Evolutionary conservation across 192 early-diverging fungal genomes (phyloP), one percentile per base, ranked within the genome.

Genomic region (Geranomyces michiganensis): DNA sequence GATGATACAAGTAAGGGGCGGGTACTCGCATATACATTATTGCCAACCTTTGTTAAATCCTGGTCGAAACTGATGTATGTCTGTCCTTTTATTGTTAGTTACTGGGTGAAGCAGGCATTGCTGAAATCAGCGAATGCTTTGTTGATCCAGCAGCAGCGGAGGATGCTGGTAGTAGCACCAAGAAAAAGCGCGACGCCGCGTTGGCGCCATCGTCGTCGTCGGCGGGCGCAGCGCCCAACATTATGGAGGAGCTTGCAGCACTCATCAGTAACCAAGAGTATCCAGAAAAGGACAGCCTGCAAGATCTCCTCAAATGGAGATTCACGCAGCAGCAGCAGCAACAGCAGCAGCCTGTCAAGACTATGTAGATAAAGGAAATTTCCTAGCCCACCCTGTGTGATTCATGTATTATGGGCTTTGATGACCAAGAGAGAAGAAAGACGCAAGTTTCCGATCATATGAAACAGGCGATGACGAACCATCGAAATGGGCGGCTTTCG

Each of bases 221-320:
- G 24, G 3, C 51, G 3, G 31, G 29, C 6, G 30, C 49, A 14
- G 62, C 63, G 6, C 62, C 71, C 0, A 60, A 74, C n/a, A 65
- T 87, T 4, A 87, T 87, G 80, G 67, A 76, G 47, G 81, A 82
- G 70, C 48, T 85, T n/a, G 76, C 82, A 1, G 70, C 48, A 14
- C 69, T 87, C 13, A 73, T 85, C 21, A 63, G 59, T 43, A 78
- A 82, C 68, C 70, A 70, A 13, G 86, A 87, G 29, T 87, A 87
- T 70, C 60, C 70, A 1, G 86, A 87, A 55, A 87, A 87, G 60
- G 85, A 86, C 22, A 43, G 62, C 12, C 69, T 87, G 43, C 75
- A 84, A 62, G 76, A 79, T 7, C 68, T 87, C 47, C 70, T 87
- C 8, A 81, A 85, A 26, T 87, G 84, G 84, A 58, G 84, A 24